Conservation (phyloP, 176 grass and related monocot species). For the Oryza meyeriana region DNA sequence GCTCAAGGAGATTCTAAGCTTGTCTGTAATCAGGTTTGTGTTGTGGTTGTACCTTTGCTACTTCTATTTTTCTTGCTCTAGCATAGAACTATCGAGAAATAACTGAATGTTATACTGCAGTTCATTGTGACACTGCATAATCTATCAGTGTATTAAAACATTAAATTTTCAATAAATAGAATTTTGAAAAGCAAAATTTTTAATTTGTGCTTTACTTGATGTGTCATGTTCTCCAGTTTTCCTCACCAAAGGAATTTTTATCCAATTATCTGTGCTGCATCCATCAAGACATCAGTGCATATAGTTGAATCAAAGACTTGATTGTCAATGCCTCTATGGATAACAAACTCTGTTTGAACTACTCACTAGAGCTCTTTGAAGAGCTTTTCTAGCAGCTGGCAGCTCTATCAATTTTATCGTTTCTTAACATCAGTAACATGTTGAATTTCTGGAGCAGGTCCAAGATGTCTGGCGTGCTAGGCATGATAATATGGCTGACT, state of each 20-base stretch:
- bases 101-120: background rate
- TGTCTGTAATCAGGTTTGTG: slow-evolving; percentile 67
- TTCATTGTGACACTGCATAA: background rate
- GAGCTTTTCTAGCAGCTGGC: background rate
- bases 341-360: background rate
- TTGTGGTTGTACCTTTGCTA: background rate
- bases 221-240: background rate
- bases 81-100: background rate
- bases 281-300: background rate
- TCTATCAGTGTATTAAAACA: background rate
- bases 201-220: background rate
- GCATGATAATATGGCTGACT: slow-evolving; percentile 45
- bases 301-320: slow-evolving; percentile 5
- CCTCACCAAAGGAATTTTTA: background rate
- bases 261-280: background rate
- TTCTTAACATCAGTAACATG: background rate
- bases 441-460: slow-evolving; percentile 40
- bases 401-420: background rate
- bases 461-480: slow-evolving; percentile 45
- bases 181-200: background rate
- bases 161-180: background rate
- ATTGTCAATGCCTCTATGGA: background rate
- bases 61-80: slow-evolving; percentile 17
- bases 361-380: background rate
- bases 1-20: slow-evolving; percentile 78